Evolutionary conservation across 192 early-diverging fungal species (phyloP).

Genomic region (Entrophospora sp.): DNA sequence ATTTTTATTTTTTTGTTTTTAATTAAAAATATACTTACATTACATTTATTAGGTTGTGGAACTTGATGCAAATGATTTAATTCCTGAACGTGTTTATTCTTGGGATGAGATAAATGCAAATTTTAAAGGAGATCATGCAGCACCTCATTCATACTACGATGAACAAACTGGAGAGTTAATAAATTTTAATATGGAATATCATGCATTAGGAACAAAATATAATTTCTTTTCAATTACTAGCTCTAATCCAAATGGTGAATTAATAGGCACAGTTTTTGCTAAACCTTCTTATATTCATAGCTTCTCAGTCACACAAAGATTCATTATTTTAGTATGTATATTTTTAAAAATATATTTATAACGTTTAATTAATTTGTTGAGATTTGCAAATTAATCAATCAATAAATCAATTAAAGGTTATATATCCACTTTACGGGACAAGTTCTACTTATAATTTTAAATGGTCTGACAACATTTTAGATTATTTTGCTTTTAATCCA

Average conservation of each 20-base stretch:
- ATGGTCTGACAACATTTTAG: slow-evolving; percentile 64
- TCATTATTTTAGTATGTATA: slow-evolving; percentile 55
- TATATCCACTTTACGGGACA: slow-evolving; percentile 53
- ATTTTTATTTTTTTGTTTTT: background rate
- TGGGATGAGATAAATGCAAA: slow-evolving; percentile 53
- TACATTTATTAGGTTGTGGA: slow-evolving; percentile 46
- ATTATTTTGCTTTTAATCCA: slow-evolving; percentile 57
- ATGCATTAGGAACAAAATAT: slow-evolving; percentile 57
- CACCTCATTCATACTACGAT: slow-evolving; percentile 66
- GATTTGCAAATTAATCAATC: too few species aligned
- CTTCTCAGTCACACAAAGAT: slow-evolving; percentile 64
- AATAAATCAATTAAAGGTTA: slow-evolving; percentile 11
- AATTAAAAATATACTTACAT: background rate
- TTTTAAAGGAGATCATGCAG: slow-evolving; percentile 55
- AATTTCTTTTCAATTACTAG: slow-evolving; percentile 56
- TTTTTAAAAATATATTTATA: too few species aligned
- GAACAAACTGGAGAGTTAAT: slow-evolving; percentile 62
- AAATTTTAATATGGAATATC: slow-evolving; percentile 64
- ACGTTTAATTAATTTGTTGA: too few species aligned
- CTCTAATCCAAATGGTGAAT: slow-evolving; percentile 49
- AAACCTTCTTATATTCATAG: slow-evolving; percentile 66
- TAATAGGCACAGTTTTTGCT: slow-evolving; percentile 53
- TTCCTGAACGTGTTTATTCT: slow-evolving; percentile 49
- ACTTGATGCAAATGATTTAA: slow-evolving; percentile 56
- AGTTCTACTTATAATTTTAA: slow-evolving; percentile 56